These are phyloP conservation scores for Lenwebbia sp. DNA, from an alignment of 345 rosid species.

Conservation along the genomic window DNA sequence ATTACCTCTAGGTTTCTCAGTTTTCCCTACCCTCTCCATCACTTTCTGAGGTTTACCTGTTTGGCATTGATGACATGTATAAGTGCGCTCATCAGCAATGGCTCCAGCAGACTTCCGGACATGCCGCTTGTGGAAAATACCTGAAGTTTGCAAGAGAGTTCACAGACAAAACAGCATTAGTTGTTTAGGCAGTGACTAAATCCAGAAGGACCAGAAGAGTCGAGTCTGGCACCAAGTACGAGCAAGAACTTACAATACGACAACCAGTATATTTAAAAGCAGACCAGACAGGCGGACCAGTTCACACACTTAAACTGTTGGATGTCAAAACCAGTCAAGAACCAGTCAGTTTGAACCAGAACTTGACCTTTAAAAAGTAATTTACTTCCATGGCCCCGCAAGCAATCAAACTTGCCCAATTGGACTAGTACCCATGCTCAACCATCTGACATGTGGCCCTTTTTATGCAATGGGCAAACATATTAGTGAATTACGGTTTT, in stretches of 20 bases:
- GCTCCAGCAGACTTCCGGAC: constrained; percentile 48
- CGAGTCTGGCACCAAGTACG: background rate
- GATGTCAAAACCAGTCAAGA: background rate
- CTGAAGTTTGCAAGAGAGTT: constrained; percentile 25
- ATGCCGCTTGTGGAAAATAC: constrained; percentile 74
- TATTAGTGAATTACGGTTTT: background rate
- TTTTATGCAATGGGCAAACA: background rate
- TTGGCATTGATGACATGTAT: constrained; percentile 59
- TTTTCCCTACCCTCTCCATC: constrained; percentile 16
- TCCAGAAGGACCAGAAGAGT: background rate
- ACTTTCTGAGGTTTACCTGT: constrained; percentile 26
- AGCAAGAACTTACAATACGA: background rate
- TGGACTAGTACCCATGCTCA: background rate
- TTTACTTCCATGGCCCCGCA: background rate
- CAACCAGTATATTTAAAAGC: background rate
- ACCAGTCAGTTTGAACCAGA: background rate
- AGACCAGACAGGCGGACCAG: background rate
- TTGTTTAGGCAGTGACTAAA: background rate
- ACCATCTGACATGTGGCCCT: background rate
- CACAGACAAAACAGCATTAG: background rate
- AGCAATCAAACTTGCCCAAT: background rate
- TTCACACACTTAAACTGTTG: background rate
- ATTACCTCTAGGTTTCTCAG: constrained; percentile 19
- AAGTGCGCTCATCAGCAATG: constrained; percentile 17
- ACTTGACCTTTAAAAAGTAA: background rate